Evolutionary conservation across 2,329 filamentous ascomycete genomes (phyloP).

Genomic region (Xylaria sp.): DNA sequence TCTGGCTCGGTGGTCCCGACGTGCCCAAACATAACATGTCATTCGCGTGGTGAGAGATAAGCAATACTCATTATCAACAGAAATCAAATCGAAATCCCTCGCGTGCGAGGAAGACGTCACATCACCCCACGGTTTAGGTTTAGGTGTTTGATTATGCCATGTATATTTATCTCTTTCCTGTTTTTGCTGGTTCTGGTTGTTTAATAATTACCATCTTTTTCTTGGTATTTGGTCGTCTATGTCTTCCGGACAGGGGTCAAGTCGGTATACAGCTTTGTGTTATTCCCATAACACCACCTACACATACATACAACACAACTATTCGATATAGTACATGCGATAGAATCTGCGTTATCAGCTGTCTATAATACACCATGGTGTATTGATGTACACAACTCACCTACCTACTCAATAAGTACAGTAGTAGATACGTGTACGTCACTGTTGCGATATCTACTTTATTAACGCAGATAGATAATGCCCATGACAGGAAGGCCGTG

Average conservation of each 20-base stretch:
- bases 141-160: conserved; percentile 24
- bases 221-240: background rate
- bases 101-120: conserved; percentile 35
- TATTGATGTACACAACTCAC: background rate
- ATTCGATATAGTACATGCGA: background rate
- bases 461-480: background rate
- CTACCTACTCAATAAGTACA: background rate
- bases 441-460: background rate
- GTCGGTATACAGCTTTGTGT: background rate
- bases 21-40: conserved; percentile 21
- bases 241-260: background rate
- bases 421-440: conserved; percentile 8
- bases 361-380: background rate
- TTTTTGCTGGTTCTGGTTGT: background rate
- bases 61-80: conserved; percentile 45
- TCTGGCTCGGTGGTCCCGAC: conserved; percentile 33
- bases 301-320: background rate
- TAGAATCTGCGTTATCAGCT: background rate
- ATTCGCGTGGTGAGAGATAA: conserved; percentile 40
- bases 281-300: background rate
- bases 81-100: conserved; percentile 42
- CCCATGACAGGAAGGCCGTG: background rate
- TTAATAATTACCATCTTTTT: background rate
- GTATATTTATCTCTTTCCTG: conserved; percentile 1
- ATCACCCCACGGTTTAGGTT: conserved; percentile 37